phyloP scores from a whole-genome alignment of 306 rosid genomes.

The Cyamopsis tetragonoloba region DNA sequence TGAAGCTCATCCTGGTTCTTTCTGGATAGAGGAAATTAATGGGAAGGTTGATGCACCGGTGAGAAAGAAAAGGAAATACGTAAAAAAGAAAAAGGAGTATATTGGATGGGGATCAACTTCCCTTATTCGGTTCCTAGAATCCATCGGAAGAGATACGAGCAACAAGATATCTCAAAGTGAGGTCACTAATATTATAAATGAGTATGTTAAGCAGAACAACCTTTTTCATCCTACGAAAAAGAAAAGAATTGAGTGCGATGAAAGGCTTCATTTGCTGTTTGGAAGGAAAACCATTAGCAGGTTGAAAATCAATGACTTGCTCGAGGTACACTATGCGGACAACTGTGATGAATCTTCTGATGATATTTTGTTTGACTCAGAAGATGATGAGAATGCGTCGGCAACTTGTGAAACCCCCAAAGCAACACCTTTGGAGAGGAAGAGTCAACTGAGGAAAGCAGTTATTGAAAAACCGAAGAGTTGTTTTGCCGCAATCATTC shows the following conservation, averaged over 20 bases:
- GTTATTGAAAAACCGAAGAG: slow-evolving; percentile 42
- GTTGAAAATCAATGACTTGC: slow-evolving; percentile 51
- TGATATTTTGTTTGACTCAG: slow-evolving; percentile 33
- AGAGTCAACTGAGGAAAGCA: slow-evolving; percentile 27
- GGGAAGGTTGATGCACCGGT: slow-evolving; percentile 21
- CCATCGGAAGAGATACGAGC: slow-evolving; percentile 56
- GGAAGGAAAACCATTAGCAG: slow-evolving; percentile 64
- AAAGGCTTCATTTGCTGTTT: slow-evolving; percentile 50
- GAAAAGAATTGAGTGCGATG: slow-evolving; percentile 66
- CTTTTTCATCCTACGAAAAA: slow-evolving; percentile 54
- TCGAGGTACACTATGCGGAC: slow-evolving; percentile 61
- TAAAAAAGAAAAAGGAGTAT: slow-evolving; percentile 47
- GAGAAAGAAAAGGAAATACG: slow-evolving; percentile 43
- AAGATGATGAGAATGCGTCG: slow-evolving; percentile 32
- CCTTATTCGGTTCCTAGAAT: slow-evolving; percentile 54
- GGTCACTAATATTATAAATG: slow-evolving; percentile 45
- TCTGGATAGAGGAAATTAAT: slow-evolving; percentile 40
- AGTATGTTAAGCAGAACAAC: slow-evolving; percentile 41
- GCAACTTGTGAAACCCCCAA: slow-evolving; percentile 19
- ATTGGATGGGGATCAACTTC: slow-evolving; percentile 72
- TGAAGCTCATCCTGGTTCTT: background rate
- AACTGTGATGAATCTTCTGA: slow-evolving; percentile 38
- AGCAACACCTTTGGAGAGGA: slow-evolving; percentile 18
- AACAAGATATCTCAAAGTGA: slow-evolving; percentile 48
- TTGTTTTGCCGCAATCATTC: slow-evolving; percentile 62